phyloP scores from a whole-genome alignment of 1,284 basidiomycete species.

The Pholiota adiposa region DNA sequence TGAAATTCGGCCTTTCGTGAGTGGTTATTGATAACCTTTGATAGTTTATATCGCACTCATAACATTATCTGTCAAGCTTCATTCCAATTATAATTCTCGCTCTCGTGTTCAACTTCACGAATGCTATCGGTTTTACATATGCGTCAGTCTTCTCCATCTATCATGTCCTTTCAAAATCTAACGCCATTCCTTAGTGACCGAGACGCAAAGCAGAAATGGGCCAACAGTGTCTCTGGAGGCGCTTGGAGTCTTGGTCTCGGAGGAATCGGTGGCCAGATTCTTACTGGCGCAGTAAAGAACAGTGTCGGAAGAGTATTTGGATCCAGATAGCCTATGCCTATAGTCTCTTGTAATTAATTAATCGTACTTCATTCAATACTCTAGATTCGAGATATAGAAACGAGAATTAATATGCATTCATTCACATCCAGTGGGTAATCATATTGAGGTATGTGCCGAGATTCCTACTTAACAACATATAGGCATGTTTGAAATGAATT shows the following conservation, averaged over 20 bases:
- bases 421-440: slow-evolving; percentile 23
- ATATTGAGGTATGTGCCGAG: slow-evolving; percentile 8
- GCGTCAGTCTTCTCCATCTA: slow-evolving; percentile 56
- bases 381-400: slow-evolving; percentile 3
- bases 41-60: slow-evolving; percentile 3
- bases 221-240: slow-evolving; percentile 64
- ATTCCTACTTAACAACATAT: slow-evolving; percentile 25
- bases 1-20: slow-evolving; percentile 87
- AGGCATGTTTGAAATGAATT: slow-evolving; percentile 17
- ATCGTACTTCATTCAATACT: neutral
- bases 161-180: slow-evolving; percentile 6
- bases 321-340: neutral
- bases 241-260: slow-evolving; percentile 69
- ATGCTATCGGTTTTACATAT: slow-evolving; percentile 91
- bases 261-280: slow-evolving; percentile 78
- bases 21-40: slow-evolving; percentile 30
- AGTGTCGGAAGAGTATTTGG: slow-evolving; percentile 61
- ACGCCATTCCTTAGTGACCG: slow-evolving; percentile 65
- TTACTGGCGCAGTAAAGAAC: slow-evolving; percentile 80
- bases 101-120: slow-evolving; percentile 90
- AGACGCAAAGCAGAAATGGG: slow-evolving; percentile 87
- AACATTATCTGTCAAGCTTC: slow-evolving; percentile 52
- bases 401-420: slow-evolving; percentile 19
- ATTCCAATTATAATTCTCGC: slow-evolving; percentile 88
- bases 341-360: slow-evolving; percentile 9